Percentiles rank a stretch among this genome's conserved stretches.
phyloP scores from a whole-genome alignment of 2,329 filamentous ascomycete genomes.

The Penicillium sumatraense region DNA sequence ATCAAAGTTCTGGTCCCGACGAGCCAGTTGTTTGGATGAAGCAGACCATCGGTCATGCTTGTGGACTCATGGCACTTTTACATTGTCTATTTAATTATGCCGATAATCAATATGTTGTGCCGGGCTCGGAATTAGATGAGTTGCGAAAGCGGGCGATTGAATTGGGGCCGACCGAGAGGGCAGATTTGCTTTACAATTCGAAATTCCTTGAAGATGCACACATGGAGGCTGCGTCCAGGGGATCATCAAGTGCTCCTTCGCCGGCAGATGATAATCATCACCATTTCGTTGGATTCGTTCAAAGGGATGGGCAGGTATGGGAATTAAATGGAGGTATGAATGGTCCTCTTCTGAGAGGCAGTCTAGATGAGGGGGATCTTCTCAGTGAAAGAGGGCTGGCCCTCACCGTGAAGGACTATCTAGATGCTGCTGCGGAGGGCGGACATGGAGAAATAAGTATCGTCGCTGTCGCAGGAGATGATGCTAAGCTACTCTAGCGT shows the following conservation, averaged over 20 bases:
- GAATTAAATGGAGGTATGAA: conserved; percentile 28
- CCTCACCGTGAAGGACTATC: conserved; percentile 21
- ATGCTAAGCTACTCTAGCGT: conserved; percentile 2
- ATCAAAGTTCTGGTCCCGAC: conserved; percentile 50
- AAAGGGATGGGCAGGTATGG: conserved; percentile 23
- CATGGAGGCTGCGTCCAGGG: conserved; percentile 26
- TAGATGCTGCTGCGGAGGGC: conserved; percentile 16
- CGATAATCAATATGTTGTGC: conserved; percentile 46
- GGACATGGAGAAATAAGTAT: conserved; percentile 25
- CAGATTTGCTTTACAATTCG: conserved; percentile 55
- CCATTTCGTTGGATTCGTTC: conserved; percentile 29
- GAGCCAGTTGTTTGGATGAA: conserved; percentile 64
- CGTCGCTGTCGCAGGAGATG: conserved; percentile 18
- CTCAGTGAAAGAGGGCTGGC: conserved; percentile 23
- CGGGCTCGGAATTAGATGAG: conserved; percentile 50
- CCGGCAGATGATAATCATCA: conserved; percentile 24
- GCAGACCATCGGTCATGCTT: conserved; percentile 63
- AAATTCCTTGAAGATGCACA: conserved; percentile 31
- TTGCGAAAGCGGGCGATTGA: conserved; percentile 51
- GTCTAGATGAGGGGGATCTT: conserved; percentile 28
- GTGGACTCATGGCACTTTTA: conserved; percentile 62
- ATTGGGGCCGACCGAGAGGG: conserved; percentile 51
- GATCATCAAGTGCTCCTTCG: conserved; percentile 20
- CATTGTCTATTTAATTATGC: conserved; percentile 59
- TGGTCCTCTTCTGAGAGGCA: conserved; percentile 41